Conservation (phyloP, 192 early-diverging fungal species). For the Nowakowskiella sp. region DNA sequence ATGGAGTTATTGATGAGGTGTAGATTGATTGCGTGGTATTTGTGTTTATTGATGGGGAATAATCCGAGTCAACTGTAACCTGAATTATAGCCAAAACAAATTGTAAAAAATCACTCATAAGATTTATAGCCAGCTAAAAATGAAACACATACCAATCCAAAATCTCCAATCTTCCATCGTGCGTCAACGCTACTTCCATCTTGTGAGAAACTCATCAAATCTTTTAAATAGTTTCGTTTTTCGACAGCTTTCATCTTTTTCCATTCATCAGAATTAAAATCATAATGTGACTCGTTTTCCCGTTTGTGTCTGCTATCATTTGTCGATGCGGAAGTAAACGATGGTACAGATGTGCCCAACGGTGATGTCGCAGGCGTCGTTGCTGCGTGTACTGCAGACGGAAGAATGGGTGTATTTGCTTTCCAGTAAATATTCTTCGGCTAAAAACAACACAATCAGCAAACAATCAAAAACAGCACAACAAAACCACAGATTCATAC, state of each 20-base stretch:
- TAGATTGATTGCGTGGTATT: no score
- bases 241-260: no score
- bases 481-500: no score
- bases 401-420: background rate
- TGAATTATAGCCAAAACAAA: no score
- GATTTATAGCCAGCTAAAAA: no score
- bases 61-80: no score
- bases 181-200: constrained; percentile 34
- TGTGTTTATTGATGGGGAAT: no score
- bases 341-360: background rate
- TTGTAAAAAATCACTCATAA: no score
- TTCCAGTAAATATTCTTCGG: constrained; percentile 45
- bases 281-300: background rate
- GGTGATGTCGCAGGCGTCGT: constrained; percentile 9
- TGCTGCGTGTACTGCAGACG: background rate
- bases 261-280: no score
- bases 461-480: no score
- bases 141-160: constrained; percentile 93
- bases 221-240: background rate
- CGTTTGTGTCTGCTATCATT: constrained; percentile 1
- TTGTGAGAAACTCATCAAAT: background rate
- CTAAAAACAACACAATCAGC: constrained; percentile 4
- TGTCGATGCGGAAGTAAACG: background rate
- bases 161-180: constrained; percentile 87
- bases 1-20: no score